phyloP scores from a whole-genome alignment of 1,139 yeast species.

The Hemisphaericaspora xylofermentans region DNA sequence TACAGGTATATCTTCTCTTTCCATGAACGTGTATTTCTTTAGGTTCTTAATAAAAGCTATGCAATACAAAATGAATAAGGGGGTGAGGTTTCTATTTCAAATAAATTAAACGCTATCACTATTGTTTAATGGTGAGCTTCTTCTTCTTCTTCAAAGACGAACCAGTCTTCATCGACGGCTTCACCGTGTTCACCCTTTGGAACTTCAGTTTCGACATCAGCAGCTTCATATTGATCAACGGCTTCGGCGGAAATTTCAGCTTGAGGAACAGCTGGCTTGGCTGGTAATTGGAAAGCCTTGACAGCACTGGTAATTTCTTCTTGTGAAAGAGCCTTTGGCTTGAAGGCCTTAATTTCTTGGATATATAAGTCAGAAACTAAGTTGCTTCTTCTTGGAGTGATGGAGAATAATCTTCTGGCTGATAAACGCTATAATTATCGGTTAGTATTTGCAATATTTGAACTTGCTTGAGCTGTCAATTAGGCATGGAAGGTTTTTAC shows the following conservation, averaged over 20 bases:
- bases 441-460: conserved; percentile 17
- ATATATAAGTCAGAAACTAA: conserved; percentile 83
- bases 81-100: not conserved
- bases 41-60: not conserved
- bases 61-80: conserved; percentile 1
- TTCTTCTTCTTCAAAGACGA: conserved; percentile 71
- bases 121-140: conserved; percentile 47
- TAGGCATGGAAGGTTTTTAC: conserved; percentile 1
- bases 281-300: conserved; percentile 77
- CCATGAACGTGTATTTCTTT: not conserved
- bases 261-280: conserved; percentile 69
- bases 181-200: conserved; percentile 41
- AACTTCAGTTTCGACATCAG: conserved; percentile 69
- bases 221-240: conserved; percentile 69
- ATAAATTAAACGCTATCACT: not conserved
- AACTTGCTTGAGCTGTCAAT: not conserved
- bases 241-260: conserved; percentile 76
- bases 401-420: conserved; percentile 45
- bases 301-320: conserved; percentile 78
- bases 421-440: conserved; percentile 20
- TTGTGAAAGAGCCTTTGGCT: conserved; percentile 74
- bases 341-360: conserved; percentile 82
- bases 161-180: conserved; percentile 72
- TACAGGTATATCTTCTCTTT: not conserved
- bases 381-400: conserved; percentile 52